Evolutionary conservation across 2,329 filamentous ascomycete species (phyloP), one percentile per base, ranked within the genome.

Genomic region (Pseudophaeomoniella oleicola): DNA sequence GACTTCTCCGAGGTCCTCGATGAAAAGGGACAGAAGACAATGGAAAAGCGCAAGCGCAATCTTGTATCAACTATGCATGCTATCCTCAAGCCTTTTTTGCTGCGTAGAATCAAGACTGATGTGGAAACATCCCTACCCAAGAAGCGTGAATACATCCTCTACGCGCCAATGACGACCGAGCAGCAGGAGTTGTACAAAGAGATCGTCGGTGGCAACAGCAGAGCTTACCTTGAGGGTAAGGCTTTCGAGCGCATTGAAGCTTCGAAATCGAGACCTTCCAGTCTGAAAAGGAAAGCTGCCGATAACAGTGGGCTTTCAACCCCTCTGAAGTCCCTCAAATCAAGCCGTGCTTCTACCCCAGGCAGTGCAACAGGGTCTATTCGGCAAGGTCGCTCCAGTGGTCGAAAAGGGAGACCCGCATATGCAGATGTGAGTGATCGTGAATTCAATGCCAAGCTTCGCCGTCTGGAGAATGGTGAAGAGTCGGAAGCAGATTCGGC

Each of bases 111-210:
- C 43, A 98, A 98, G 58, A 81, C 84, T 0, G 90, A 98, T 50
- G 90, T 98, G 0, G 88, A 93, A 37, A 78, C 78, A 2, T 74
- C 85, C 34, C 67, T 98, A n/a, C 90, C 90, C 0, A 92, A 88
- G 59, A 98, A 98, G 63, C 75, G 90, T 17, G 90, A 98, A 55
- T 98, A 98, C 46, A 82, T 98, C 3, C 63, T 98, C 0, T 96
- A 90, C 49, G 90, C 90, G 0, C 90, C 90, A 0, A 75, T 98
- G 59, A 94, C 86, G 0, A 72, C 77, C 16, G 85, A 90, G 46
- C 90, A 98, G 52, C 84, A 86, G 2, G 88, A 94, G 39, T 60
- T 98, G 0, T 98, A 98, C 52, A 72, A 87, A 17, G 72, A 81
- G 12, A 94, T 88, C 40, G 62, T 96, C 1, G 85, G 94, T 47